phyloP scores from a whole-genome alignment of 2,329 filamentous ascomycete species.

The Trichoderma sp. region DNA sequence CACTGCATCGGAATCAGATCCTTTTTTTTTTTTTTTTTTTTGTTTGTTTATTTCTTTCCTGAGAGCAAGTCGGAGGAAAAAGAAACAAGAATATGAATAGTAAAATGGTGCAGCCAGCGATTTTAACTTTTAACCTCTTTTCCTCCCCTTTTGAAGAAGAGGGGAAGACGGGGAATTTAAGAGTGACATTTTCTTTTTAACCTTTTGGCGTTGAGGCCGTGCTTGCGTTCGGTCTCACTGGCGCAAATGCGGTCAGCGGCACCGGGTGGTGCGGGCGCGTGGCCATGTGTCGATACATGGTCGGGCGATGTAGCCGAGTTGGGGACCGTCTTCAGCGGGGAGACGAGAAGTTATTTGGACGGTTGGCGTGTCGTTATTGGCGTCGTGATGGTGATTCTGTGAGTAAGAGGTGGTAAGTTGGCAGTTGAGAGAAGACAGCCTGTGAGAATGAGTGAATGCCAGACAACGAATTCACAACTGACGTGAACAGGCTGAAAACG shows the following conservation, averaged over 20 bases:
- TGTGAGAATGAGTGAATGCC: neutral
- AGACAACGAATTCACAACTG: neutral
- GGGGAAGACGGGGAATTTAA: neutral
- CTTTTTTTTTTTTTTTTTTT: neutral
- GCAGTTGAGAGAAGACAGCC: neutral
- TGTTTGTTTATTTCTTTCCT: neutral
- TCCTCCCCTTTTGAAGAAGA: neutral
- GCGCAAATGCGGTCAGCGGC: constrained; percentile 13
- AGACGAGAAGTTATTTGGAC: neutral
- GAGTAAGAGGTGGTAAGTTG: neutral
- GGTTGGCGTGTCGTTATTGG: neutral
- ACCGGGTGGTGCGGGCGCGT: constrained; percentile 7
- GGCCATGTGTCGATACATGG: neutral
- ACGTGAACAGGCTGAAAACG: neutral
- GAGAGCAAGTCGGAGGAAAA: neutral
- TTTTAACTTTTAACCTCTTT: neutral
- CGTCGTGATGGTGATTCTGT: neutral
- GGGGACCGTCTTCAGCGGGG: neutral
- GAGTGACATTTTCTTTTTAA: neutral
- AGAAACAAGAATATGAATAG: neutral
- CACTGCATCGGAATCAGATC: neutral
- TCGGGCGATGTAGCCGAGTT: constrained; percentile 7
- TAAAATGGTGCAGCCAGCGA: neutral
- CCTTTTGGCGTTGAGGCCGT: neutral
- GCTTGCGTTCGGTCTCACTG: constrained; percentile 2